phyloP scores from a whole-genome alignment of 768 basidiomycete species.

The Boletus reticuloceps region DNA sequence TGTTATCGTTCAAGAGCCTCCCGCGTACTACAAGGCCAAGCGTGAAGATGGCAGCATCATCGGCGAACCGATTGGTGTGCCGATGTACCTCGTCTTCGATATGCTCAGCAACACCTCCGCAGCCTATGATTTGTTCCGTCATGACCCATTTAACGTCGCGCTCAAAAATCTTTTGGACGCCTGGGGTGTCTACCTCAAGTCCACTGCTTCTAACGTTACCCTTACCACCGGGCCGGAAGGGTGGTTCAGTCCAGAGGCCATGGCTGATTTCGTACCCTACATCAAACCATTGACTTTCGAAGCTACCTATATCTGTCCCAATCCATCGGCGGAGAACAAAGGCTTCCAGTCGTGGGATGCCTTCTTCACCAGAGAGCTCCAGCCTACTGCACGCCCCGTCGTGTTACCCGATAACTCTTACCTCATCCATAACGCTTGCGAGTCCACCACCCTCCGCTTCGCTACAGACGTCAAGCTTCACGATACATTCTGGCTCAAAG shows the following conservation, averaged over 20 bases:
- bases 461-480: slow-evolving; percentile 36
- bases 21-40: neutral
- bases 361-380: neutral
- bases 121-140: slow-evolving; percentile 15
- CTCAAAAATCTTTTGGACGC: neutral
- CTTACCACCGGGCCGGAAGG: neutral
- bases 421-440: slow-evolving; percentile 42
- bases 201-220: neutral
- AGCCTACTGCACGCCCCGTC: neutral
- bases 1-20: neutral
- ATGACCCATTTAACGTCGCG: slow-evolving; percentile 1
- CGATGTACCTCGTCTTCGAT: slow-evolving; percentile 16
- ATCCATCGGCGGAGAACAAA: neutral
- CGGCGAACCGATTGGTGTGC: slow-evolving; percentile 18
- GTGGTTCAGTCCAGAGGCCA: neutral
- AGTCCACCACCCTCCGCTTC: slow-evolving; percentile 41
- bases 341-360: neutral
- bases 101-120: slow-evolving; percentile 23
- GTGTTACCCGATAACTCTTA: neutral
- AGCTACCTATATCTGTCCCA: neutral
- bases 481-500: slow-evolving; percentile 60
- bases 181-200: slow-evolving; percentile 2
- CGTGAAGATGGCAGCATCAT: slow-evolving; percentile 1
- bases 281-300: neutral
- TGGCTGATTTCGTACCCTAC: neutral